A percentile compares a stretch with the other conserved stretches of the same genome.
phyloP scores from a whole-genome alignment of 2,329 filamentous ascomycete species.

The Xylariomycetidae sp. region DNA sequence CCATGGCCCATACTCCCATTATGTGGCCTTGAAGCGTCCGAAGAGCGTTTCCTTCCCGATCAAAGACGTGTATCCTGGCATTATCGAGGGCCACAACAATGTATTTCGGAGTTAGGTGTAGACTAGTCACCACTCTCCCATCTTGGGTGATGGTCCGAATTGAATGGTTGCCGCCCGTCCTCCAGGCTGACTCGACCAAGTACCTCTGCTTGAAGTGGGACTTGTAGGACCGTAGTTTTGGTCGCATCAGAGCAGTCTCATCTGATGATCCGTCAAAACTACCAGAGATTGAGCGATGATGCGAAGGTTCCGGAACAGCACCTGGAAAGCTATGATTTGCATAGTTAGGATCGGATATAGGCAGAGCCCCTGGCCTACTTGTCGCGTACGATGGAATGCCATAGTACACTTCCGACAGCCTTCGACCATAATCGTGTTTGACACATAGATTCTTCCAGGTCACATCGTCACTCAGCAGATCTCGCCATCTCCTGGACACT shows the following conservation, averaged over 20 bases:
- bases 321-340: constrained; percentile 41
- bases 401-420: constrained; percentile 47
- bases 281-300: constrained; percentile 37
- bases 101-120: constrained; percentile 92
- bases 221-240: constrained; percentile 79
- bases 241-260: constrained; percentile 37
- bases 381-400: constrained; percentile 26
- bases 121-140: constrained; percentile 91
- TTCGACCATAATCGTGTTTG: constrained; percentile 80
- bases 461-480: constrained; percentile 91
- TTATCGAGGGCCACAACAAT: constrained; percentile 98
- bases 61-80: constrained; percentile 97
- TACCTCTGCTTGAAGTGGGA: constrained; percentile 98
- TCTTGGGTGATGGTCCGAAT: constrained; percentile 90
- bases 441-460: constrained; percentile 98
- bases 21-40: constrained; percentile 91
- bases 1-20: constrained; percentile 99
- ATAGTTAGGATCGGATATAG: constrained; percentile 28
- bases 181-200: constrained; percentile 95
- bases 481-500: constrained; percentile 91
- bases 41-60: constrained; percentile 82
- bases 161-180: constrained; percentile 79
- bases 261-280: constrained; percentile 51
- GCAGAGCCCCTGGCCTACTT: constrained; percentile 26
- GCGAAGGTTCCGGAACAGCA: constrained; percentile 30